A percentile compares a stretch with the other conserved stretches of the same genome.
Conservation (phyloP, 1,284 basidiomycete genomes). For the Cutaneotrichosporon sp. region DNA sequence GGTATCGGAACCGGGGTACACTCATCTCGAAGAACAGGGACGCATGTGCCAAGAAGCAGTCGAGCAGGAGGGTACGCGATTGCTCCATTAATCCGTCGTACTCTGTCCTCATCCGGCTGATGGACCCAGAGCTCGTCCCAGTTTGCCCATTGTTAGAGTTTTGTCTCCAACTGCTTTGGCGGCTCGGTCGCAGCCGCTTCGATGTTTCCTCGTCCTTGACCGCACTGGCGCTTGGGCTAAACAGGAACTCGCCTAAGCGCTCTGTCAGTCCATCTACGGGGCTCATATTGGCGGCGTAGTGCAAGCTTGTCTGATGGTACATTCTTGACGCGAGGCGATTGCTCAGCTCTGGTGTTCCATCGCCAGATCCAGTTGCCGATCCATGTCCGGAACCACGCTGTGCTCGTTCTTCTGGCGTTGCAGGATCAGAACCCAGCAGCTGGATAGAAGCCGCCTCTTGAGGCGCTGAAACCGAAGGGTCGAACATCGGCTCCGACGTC, state of each 20-base stretch:
- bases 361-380: constrained; percentile 7
- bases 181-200: constrained; percentile 11
- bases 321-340: constrained; percentile 14
- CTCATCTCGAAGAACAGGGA: constrained; percentile 44
- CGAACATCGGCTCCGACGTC: not conserved
- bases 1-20: constrained; percentile 39
- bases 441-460: constrained; percentile 1
- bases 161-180: not conserved
- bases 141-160: not conserved
- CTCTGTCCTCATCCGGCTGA: constrained; percentile 21
- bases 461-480: not conserved
- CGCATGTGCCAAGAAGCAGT: constrained; percentile 37
- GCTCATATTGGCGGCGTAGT: constrained; percentile 27
- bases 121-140: not conserved
- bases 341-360: not conserved
- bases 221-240: constrained; percentile 24
- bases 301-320: constrained; percentile 25
- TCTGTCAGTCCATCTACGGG: constrained; percentile 35
- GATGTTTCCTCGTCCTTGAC: constrained; percentile 16
- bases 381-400: not conserved
- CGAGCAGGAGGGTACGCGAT: constrained; percentile 31
- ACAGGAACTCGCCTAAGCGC: constrained; percentile 42
- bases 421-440: not conserved
- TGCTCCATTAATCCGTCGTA: constrained; percentile 34
- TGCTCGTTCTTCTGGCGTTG: constrained; percentile 18